phyloP scores from a whole-genome alignment of 257 asterid species.

The Gentiana straminea region DNA sequence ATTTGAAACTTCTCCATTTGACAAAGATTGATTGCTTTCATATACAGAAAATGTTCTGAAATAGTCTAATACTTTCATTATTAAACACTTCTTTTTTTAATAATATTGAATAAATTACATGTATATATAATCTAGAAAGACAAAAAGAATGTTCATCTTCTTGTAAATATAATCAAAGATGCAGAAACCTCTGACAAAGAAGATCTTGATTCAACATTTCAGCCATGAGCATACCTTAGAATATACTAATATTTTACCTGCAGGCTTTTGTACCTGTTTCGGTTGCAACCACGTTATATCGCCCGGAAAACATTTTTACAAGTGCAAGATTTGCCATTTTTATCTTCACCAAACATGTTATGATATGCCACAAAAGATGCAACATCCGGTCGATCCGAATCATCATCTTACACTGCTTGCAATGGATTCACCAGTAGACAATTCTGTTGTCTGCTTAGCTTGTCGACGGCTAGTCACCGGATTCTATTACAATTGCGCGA shows the following conservation, averaged over 20 bases:
- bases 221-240: slow-evolving; percentile 40
- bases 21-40: not conserved
- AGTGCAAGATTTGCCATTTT: slow-evolving; percentile 34
- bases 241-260: slow-evolving; percentile 2
- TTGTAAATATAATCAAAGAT: slow-evolving; percentile 3
- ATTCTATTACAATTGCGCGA: slow-evolving; percentile 30
- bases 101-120: not conserved
- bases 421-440: slow-evolving; percentile 7
- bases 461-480: slow-evolving; percentile 27
- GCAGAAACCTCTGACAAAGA: slow-evolving; percentile 15
- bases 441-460: slow-evolving; percentile 20
- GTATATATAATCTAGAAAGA: not conserved
- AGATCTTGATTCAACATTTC: slow-evolving; percentile 19
- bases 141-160: not conserved
- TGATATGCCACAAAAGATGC: slow-evolving; percentile 32
- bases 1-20: not conserved
- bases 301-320: slow-evolving; percentile 22
- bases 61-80: not conserved
- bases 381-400: slow-evolving; percentile 32
- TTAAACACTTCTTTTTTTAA: too few relatives aligned
- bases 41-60: not conserved
- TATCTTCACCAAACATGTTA: slow-evolving; percentile 42
- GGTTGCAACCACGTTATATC: slow-evolving; percentile 32
- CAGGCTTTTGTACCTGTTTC: slow-evolving; percentile 14
- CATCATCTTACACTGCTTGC: slow-evolving; percentile 29